Percentiles rank a stretch among this genome's conserved stretches.
Evolutionary conservation across 2,329 filamentous ascomycete species (phyloP).

Genomic region (Colletotrichum lini): DNA sequence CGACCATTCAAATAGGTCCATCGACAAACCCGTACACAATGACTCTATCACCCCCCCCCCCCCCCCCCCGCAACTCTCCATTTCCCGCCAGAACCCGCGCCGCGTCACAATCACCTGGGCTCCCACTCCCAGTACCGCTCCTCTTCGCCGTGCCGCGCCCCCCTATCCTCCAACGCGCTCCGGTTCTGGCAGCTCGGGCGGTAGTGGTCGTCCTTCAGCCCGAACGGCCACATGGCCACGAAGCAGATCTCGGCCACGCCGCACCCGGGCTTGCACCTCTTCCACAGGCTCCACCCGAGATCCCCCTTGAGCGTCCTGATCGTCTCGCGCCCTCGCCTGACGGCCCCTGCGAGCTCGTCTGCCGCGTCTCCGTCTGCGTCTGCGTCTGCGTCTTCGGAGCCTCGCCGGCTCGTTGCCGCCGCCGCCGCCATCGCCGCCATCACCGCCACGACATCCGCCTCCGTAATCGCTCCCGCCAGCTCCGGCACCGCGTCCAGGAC

Average conservation of each 20-base stretch:
- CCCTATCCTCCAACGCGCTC: conserved; percentile 20
- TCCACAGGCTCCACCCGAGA: conserved; percentile 74
- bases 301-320: conserved; percentile 58
- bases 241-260: conserved; percentile 68
- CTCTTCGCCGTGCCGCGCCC: neutral
- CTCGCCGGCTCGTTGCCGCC: neutral
- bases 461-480: neutral
- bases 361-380: no score
- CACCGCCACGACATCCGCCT: neutral
- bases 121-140: conserved; percentile 28
- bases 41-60: no score
- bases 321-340: conserved; percentile 31
- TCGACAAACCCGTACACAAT: no score
- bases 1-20: no score
- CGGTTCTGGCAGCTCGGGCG: conserved; percentile 35
- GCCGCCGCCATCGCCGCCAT: neutral
- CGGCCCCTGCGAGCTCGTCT: neutral
- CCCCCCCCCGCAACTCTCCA: no score
- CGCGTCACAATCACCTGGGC: neutral
- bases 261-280: conserved; percentile 66
- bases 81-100: no score
- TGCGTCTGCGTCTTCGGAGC: neutral
- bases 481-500: conserved; percentile 22
- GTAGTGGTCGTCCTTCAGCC: conserved; percentile 67
- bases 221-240: conserved; percentile 76